Base-by-base conservation (phyloP, 805 yeast species). In the Millerozyma acaciae region DNA sequence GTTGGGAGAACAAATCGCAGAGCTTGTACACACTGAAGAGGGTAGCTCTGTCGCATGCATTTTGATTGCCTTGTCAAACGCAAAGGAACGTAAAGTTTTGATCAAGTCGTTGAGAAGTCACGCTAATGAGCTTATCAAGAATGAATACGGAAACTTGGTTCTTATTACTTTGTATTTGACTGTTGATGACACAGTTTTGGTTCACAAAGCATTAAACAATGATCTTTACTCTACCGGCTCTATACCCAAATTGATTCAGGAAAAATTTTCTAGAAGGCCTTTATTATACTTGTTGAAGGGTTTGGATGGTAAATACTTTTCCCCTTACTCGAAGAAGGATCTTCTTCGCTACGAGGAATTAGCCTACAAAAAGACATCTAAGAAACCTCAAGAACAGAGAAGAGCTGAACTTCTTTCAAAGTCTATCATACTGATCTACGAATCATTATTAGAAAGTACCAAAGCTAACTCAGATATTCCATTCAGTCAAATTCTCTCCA, bases 11-110 rank as follows among this genome's bases (percentile, higher is more conserved):
- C 96, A 88, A 56, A 72, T 87, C 56, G 95, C 96, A 13, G 97
- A 90, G 63, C 72, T 90, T 56, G 96, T 89, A 20, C 98, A 90
- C 57, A 90, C 98, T 0, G 81, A 80, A 34, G 97, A 89, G 57
- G 98, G 98, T 45, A 68, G 90, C 30, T 94, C 86, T 48, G 97
- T 88, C 38, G 96, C 96, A 1, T 78, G 84, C 48, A 73, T 79
- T 19, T 69, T 85, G 42, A 71, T 90, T 39, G 85, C 96, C 1
- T 70, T 73, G 36, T 90, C 96, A 21, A 83, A 69, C 43, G 97
- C 97, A 16, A 90, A 90, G 65, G 96, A 90, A 63, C 81, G 96
- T 68, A 90, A 89, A 62, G 55, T 57, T 31, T 76, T 90, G 35
- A 67, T 89, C 42, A 84, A 75, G 60, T 55, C 80, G 10, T 73